These are phyloP conservation scores for Citrus mangshanensis DNA, from an alignment of 345 rosid species.

Conservation along the genomic window DNA sequence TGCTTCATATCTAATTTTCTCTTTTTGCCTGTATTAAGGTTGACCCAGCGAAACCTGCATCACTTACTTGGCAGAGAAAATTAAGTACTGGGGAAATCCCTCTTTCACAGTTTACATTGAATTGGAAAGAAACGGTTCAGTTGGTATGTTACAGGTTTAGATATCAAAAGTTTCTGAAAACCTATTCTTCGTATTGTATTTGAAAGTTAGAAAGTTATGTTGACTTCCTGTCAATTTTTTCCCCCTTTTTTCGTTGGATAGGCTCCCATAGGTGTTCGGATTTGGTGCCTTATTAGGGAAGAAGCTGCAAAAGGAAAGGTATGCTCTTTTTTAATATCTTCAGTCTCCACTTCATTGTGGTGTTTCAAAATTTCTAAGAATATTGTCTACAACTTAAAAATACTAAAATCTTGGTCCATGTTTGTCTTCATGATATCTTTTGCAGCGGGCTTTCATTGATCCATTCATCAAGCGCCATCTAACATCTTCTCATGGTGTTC, in stretches of 20 bases:
- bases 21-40: conserved; percentile 33
- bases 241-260: conserved; percentile 23
- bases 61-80: conserved; percentile 67
- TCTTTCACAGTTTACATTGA: conserved; percentile 42
- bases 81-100: conserved; percentile 30
- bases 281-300: conserved; percentile 55
- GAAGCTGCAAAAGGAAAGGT: conserved; percentile 70
- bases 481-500: conserved; percentile 70
- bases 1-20: neutral
- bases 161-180: neutral
- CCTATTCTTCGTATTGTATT: neutral
- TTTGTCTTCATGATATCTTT: conserved; percentile 12
- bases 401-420: neutral
- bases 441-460: conserved; percentile 51
- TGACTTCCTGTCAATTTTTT: neutral
- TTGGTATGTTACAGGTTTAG: conserved; percentile 40
- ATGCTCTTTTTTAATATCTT: conserved; percentile 1
- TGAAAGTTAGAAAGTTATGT: neutral
- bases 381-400: neutral
- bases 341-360: neutral
- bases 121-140: conserved; percentile 50
- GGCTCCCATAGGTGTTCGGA: conserved; percentile 86
- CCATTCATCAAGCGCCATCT: conserved; percentile 59
- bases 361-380: neutral
- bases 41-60: conserved; percentile 50